Percentiles rank a stretch among this genome's conserved stretches.
phyloP scores from a whole-genome alignment of 805 yeast genomes.

The Saccharomycodes ludwigii region DNA sequence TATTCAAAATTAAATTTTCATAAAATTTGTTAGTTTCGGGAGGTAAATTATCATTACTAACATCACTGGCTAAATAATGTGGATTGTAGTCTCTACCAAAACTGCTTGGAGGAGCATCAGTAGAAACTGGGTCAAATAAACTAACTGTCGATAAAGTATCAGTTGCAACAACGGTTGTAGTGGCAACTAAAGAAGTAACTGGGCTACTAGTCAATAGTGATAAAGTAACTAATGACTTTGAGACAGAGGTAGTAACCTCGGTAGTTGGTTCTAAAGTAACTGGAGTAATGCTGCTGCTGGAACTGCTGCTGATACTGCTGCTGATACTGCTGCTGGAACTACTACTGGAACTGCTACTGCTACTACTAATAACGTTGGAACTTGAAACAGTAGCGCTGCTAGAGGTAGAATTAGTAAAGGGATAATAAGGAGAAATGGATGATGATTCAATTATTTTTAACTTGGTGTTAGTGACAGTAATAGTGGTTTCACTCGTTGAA shows the following conservation, averaged over 20 bases:
- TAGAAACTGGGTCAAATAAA: constrained; percentile 38
- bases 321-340: constrained; percentile 3
- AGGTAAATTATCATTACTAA: constrained; percentile 25
- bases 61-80: constrained; percentile 35
- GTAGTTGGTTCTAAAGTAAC: not conserved
- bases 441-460: too few species aligned
- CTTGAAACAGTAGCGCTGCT: constrained; percentile 7
- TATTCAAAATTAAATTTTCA: constrained; percentile 47
- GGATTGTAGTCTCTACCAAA: constrained; percentile 36
- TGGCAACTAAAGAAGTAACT: constrained; percentile 5
- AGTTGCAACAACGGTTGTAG: constrained; percentile 10
- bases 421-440: too few species aligned
- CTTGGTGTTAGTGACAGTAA: constrained; percentile 6
- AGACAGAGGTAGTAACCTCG: not conserved
- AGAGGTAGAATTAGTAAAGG: too few species aligned
- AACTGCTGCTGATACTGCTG: constrained; percentile 1
- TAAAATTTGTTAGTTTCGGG: constrained; percentile 69
- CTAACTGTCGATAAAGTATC: constrained; percentile 22
- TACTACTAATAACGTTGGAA: constrained; percentile 1
- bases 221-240: constrained; percentile 3
- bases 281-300: not conserved
- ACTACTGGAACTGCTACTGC: not conserved
- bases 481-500: constrained; percentile 9
- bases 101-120: constrained; percentile 31
- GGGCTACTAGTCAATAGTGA: constrained; percentile 4